Base-by-base conservation (phyloP, 495 filamentous ascomycete species). In the Neurospora hispaniola region DNA sequence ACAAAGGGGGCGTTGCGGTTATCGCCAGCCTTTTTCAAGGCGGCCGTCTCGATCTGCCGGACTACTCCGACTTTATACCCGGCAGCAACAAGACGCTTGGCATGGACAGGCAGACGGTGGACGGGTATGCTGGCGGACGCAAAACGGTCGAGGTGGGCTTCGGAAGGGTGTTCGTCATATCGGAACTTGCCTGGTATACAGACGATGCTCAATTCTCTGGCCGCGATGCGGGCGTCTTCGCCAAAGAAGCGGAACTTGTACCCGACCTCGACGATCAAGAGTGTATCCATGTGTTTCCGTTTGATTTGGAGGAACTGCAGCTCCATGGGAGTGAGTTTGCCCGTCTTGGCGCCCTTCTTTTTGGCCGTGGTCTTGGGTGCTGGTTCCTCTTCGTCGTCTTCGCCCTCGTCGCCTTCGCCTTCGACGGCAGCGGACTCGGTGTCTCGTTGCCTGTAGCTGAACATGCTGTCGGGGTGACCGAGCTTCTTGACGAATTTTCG, bases 191-290 rank as follows among this genome's bases (percentile, higher is more conserved):
- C 96, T 1, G 96, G 96, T 75, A 98, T 98, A 78, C 96, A 99
- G 43, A 98, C 92, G 76, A 99, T 98, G 72, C 92, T 91, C 73
- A 99, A 83, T 78, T 95, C 94, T 79, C 96, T 97, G 7, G 94
- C 91, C 18, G 96, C 96, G 71, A 89, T 87, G 72, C 94, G 88
- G 7, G 96, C 96, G 84, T 99, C 96, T 77, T 98, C 95, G n/a
- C 96, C 96, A 77, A 97, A 97, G 84, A 99, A 97, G 54, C 90
- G 88, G 84, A 96, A 99, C 80, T 99, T 99, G 80, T 99, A 99
- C 39, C 96, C 96, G 6, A 99, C 96, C 77, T 99, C 94, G 23
- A 98, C 89, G 4, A 97, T 89, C 46, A 99, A 81, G 10, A 98
- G 72, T 0, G 94, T 95, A 76, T 97, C 94, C 85, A 94, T 90